Conservation (phyloP, 75 land plant genomes). For the Cupressus sempervirens region DNA sequence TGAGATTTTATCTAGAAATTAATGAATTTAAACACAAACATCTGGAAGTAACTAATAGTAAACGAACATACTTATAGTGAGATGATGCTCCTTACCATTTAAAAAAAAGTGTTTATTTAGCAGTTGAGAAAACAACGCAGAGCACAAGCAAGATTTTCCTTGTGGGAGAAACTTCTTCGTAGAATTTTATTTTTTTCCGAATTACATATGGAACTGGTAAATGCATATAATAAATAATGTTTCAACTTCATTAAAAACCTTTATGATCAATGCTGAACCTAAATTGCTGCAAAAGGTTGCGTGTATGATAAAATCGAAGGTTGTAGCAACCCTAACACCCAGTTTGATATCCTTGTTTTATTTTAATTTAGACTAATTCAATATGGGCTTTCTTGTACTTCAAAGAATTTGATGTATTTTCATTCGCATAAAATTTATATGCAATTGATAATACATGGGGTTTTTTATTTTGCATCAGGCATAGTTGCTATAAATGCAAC, state of each 20-base stretch:
- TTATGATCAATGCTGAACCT: background rate
- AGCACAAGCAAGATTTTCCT: background rate
- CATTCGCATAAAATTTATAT: background rate
- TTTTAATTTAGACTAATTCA: background rate
- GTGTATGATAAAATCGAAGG: background rate
- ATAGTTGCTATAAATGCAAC: background rate
- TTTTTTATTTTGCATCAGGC: background rate
- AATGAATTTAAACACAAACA: background rate
- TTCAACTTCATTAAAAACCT: background rate
- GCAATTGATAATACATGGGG: background rate
- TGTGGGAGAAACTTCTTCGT: background rate
- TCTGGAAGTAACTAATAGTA: background rate
- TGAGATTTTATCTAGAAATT: background rate
- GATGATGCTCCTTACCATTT: background rate
- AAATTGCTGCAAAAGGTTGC: conserved; percentile 4
- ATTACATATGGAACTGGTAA: background rate
- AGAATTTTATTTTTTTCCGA: background rate
- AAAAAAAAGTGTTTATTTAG: background rate
- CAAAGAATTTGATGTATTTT: background rate
- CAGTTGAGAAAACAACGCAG: background rate
- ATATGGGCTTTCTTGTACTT: background rate
- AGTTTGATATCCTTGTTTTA: background rate
- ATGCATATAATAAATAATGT: background rate
- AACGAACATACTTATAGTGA: background rate
- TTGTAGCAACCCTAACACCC: background rate